A percentile compares a stretch with the other conserved stretches of the same genome.
Evolutionary conservation across 1,284 basidiomycete genomes (phyloP).

Genomic region (Moniliella sp.): DNA sequence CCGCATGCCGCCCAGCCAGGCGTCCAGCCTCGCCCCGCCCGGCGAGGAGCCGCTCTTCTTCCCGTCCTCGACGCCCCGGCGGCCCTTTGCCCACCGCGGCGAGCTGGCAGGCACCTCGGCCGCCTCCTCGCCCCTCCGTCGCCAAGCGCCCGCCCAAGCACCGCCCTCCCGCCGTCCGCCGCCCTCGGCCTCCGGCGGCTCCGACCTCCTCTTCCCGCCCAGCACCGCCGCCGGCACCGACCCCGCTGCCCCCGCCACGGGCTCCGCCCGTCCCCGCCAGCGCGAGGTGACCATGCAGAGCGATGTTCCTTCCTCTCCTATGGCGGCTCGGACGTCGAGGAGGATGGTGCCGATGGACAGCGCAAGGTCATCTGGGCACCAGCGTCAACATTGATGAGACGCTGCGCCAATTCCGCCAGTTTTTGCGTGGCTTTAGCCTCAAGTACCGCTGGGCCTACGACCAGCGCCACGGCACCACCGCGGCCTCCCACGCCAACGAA

Average conservation of each 20-base stretch:
- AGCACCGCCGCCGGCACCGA: not conserved
- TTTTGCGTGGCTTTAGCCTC: constrained; percentile 72
- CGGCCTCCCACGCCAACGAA: constrained; percentile 2
- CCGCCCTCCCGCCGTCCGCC: too few species aligned
- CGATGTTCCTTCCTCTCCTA: not conserved
- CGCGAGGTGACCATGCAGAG: not conserved
- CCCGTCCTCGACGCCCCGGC: not conserved
- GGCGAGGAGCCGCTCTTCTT: not conserved
- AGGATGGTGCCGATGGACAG: constrained; percentile 43
- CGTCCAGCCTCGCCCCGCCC: too few species aligned
- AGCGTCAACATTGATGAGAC: constrained; percentile 71
- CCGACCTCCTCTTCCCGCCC: not conserved
- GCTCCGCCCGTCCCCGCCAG: not conserved
- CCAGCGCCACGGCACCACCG: constrained; percentile 42
- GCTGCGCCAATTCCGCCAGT: constrained; percentile 71
- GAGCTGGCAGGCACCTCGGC: not conserved
- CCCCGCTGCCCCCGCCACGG: not conserved
- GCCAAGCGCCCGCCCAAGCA: too few species aligned
- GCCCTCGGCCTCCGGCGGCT: not conserved
- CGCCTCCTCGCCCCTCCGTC: not conserved
- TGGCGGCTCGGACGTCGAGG: not conserved
- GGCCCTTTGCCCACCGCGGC: not conserved
- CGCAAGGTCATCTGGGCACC: constrained; percentile 73
- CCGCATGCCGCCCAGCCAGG: too few species aligned
- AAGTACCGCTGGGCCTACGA: constrained; percentile 67